These are phyloP conservation scores for Rosa rugosa DNA, from an alignment of 306 rosid genomes.

Conservation along the genomic window DNA sequence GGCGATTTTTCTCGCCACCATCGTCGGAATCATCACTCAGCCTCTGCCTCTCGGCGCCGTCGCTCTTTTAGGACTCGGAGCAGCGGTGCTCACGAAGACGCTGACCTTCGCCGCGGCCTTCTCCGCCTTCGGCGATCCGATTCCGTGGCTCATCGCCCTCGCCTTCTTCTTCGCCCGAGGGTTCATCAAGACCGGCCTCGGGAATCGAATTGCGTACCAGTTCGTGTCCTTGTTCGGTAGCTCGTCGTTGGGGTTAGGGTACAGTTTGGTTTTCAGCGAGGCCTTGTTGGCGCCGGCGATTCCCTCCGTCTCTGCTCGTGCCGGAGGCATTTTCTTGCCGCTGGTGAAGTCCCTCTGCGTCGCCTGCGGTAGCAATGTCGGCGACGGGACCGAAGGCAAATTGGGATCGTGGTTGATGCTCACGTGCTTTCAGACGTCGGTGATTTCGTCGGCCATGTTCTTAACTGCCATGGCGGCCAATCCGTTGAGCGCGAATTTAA, in stretches of 20 bases:
- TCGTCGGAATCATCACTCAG: conserved; percentile 90
- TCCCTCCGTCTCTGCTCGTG: conserved; percentile 91
- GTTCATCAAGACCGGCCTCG: conserved; percentile 90
- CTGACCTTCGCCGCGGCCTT: conserved; percentile 82
- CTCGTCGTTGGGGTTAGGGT: conserved; percentile 90
- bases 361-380: conserved; percentile 92
- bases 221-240: conserved; percentile 90
- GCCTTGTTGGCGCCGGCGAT: conserved; percentile 93
- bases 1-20: conserved; percentile 85
- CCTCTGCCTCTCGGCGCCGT: conserved; percentile 96
- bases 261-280: conserved; percentile 93
- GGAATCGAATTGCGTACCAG: conserved; percentile 88
- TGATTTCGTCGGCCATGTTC: conserved; percentile 94
- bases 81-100: conserved; percentile 85
- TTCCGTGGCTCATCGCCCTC: conserved; percentile 91
- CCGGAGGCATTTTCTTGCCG: conserved; percentile 94
- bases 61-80: conserved; percentile 80
- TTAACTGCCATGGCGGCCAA: conserved; percentile 98
- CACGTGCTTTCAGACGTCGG: conserved; percentile 94
- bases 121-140: conserved; percentile 94
- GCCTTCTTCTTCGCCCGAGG: conserved; percentile 98
- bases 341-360: conserved; percentile 84
- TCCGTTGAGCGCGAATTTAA: conserved; percentile 78
- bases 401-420: conserved; percentile 97
- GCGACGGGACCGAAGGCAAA: conserved; percentile 81